phyloP scores from a whole-genome alignment of 169 alveolate genomes.

The Cryptosporidium sp. region DNA sequence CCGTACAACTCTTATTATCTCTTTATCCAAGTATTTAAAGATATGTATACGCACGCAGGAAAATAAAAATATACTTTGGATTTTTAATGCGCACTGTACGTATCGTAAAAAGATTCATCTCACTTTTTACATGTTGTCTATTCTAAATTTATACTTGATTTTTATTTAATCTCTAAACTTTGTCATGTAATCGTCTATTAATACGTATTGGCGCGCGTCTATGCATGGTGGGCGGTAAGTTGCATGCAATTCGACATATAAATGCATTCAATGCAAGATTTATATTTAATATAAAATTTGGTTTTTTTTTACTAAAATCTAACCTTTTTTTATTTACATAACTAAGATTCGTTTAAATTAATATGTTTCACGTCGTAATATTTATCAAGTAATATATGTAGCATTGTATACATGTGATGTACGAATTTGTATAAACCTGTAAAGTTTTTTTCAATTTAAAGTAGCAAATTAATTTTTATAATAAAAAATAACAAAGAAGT shows the following conservation, averaged over 20 bases:
- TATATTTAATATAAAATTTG: no score
- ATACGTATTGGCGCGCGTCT: conserved; percentile 30
- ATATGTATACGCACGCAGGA: conserved; percentile 75
- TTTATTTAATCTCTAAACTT: conserved; percentile 9
- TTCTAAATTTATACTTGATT: conserved; percentile 20
- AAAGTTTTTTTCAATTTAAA: no score
- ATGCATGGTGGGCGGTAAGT: background rate
- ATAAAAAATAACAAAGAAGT: no score
- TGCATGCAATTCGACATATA: conserved; percentile 14
- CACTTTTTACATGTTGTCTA: conserved; percentile 62
- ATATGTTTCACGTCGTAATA: no score
- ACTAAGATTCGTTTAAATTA: no score
- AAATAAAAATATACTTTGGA: conserved; percentile 43
- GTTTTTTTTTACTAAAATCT: background rate
- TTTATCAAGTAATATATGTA: no score
- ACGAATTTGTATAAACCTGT: no score
- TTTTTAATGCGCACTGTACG: conserved; percentile 67
- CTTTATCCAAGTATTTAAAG: conserved; percentile 65
- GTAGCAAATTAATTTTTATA: no score
- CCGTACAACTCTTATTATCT: conserved; percentile 8
- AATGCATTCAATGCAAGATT: background rate
- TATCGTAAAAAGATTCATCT: conserved; percentile 19
- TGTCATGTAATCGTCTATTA: conserved; percentile 59
- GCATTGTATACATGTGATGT: no score
- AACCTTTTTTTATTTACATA: background rate